These are phyloP conservation scores for Zymoseptoria tritici DNA, from an alignment of 2,329 filamentous ascomycete genomes.

Conservation along the genomic window DNA sequence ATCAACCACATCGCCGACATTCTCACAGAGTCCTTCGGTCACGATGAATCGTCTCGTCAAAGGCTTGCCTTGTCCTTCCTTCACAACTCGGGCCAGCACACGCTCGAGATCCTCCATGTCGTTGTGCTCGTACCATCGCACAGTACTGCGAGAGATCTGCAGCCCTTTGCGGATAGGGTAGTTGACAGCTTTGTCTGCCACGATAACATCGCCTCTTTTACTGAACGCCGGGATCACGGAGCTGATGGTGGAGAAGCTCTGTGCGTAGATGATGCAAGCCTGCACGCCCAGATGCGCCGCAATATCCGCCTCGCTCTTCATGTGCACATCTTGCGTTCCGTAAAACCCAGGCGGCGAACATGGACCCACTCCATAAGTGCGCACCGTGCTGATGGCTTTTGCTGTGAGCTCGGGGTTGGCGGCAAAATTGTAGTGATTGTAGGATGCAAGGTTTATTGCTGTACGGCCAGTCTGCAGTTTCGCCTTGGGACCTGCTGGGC, in stretches of 20 bases:
- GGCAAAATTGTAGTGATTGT: conserved; percentile 97
- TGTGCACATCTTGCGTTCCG: conserved; percentile 95
- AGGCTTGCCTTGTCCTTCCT: conserved; percentile 82
- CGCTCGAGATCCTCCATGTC: conserved; percentile 89
- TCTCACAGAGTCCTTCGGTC: conserved; percentile 91
- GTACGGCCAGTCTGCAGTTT: conserved; percentile 71
- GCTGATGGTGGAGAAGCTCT: conserved; percentile 94
- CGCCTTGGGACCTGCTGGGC: conserved; percentile 81
- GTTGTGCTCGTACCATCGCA: conserved; percentile 92
- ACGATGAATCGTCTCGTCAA: conserved; percentile 91
- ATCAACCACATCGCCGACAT: conserved; percentile 74
- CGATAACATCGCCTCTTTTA: conserved; percentile 94
- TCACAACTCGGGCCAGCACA: conserved; percentile 74
- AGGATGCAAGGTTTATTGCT: conserved; percentile 86
- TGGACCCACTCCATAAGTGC: conserved; percentile 92
- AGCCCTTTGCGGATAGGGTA: conserved; percentile 91
- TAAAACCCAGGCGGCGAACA: conserved; percentile 98
- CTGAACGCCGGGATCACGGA: conserved; percentile 95
- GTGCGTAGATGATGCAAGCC: conserved; percentile 88
- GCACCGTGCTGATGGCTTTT: conserved; percentile 86
- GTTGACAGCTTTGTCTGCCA: conserved; percentile 88
- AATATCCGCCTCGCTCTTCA: conserved; percentile 92
- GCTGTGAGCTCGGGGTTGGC: conserved; percentile 88
- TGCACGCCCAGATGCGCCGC: conserved; percentile 81
- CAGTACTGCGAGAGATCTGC: conserved; percentile 82